Evolutionary conservation across 306 rosid species (phyloP).

Genomic region (Rubus idaeus): DNA sequence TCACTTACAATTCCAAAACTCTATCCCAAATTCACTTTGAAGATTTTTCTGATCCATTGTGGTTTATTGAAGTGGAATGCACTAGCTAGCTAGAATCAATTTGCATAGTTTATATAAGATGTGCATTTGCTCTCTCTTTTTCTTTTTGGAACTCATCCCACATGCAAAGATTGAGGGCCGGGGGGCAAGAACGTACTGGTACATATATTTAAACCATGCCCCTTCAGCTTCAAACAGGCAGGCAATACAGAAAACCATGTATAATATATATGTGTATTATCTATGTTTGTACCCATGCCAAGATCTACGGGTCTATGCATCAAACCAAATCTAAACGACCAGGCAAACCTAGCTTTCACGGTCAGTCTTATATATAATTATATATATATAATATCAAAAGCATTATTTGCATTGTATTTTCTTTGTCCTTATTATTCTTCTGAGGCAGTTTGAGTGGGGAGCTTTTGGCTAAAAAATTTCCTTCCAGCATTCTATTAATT

Average conservation of each 20-base stretch:
- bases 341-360: not conserved
- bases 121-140: not conserved
- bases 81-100: not conserved
- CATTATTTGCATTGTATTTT: too few relatives aligned
- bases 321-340: not conserved
- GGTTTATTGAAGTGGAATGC: conserved; percentile 48
- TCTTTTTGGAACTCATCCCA: not conserved
- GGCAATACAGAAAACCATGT: not conserved
- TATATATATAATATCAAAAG: too few relatives aligned
- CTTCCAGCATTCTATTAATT: too few relatives aligned
- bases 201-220: not conserved
- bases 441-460: too few relatives aligned
- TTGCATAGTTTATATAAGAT: not conserved
- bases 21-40: not conserved
- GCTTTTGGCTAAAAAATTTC: too few relatives aligned
- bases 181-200: not conserved
- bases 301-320: not conserved
- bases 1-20: not conserved
- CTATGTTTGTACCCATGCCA: not conserved
- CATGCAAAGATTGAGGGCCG: not conserved
- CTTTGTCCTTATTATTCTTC: too few relatives aligned
- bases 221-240: not conserved
- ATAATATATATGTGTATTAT: not conserved
- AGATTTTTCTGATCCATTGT: conserved; percentile 6
- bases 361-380: not conserved